A percentile compares a stretch with the other conserved stretches of the same genome.
Evolutionary conservation across 208 protist genomes (phyloP).

Genomic region (Trypanosoma lewisi): DNA sequence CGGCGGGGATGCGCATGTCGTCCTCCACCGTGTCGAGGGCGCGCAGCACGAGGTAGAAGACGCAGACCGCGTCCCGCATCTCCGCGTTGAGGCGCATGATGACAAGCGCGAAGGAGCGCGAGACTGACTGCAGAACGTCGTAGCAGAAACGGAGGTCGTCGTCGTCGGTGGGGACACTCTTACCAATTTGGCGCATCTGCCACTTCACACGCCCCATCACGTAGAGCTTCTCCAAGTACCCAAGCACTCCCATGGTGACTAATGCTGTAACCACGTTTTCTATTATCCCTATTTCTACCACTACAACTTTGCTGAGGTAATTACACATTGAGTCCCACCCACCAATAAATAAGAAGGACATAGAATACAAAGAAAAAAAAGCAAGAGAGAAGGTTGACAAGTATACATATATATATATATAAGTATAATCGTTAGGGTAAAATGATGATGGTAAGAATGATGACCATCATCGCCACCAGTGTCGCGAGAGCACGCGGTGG

Average conservation of each 20-base stretch:
- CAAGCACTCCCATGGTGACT: no score
- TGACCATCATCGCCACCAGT: no score
- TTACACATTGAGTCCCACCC: neutral
- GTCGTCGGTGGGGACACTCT: conserved; percentile 38
- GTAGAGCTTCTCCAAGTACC: conserved; percentile 18
- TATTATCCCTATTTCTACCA: conserved; percentile 21
- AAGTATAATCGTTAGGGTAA: no score
- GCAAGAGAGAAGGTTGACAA: neutral
- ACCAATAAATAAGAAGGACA: neutral
- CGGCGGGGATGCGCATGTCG: conserved; percentile 83
- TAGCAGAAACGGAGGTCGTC: conserved; percentile 89
- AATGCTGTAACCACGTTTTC: no score
- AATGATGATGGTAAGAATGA: no score
- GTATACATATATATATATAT: conserved; percentile 21
- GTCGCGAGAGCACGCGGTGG: no score
- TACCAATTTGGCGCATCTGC: conserved; percentile 33
- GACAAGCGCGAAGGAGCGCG: conserved; percentile 93
- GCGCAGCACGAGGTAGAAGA: conserved; percentile 96
- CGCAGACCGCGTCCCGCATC: conserved; percentile 89
- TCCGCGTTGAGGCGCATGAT: conserved; percentile 89
- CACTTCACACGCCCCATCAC: conserved; percentile 37
- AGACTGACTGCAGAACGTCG: conserved; percentile 83
- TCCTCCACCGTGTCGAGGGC: conserved; percentile 96
- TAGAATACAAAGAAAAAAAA: neutral
- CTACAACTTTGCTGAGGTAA: neutral